Percentiles rank a stretch among this genome's conserved stretches.
Conservation (phyloP, 2,329 filamentous ascomycete species). For the Xylaria sp. region DNA sequence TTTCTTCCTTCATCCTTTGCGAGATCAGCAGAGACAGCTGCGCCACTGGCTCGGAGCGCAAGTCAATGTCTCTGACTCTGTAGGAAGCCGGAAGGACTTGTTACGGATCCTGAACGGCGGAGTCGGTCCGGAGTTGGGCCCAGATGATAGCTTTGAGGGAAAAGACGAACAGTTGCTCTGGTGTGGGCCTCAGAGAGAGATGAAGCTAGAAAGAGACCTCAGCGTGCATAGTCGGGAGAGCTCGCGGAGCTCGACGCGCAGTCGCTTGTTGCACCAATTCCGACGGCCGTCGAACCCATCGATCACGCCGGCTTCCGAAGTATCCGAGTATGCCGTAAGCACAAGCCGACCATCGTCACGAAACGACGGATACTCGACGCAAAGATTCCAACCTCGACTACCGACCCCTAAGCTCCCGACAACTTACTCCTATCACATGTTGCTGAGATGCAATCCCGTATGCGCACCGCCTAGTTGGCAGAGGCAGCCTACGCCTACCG, state of each 20-base stretch:
- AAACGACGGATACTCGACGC: constrained; percentile 15
- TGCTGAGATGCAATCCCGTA: constrained; percentile 8
- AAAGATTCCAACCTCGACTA: constrained; percentile 12
- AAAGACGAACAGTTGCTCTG: constrained; percentile 10
- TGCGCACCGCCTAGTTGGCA: not conserved
- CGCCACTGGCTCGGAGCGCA: constrained; percentile 59
- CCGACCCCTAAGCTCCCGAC: constrained; percentile 23
- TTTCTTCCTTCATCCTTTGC: constrained; percentile 55
- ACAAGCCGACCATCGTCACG: not conserved
- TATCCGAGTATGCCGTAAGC: constrained; percentile 1
- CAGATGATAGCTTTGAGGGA: constrained; percentile 28
- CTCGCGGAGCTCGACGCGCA: constrained; percentile 6
- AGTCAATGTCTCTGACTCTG: constrained; percentile 58
- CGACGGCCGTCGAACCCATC: constrained; percentile 1
- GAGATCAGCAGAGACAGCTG: constrained; percentile 50
- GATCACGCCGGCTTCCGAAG: constrained; percentile 1
- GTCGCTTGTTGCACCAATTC: constrained; percentile 14
- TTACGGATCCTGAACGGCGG: constrained; percentile 51
- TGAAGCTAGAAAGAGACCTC: constrained; percentile 6
- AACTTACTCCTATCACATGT: constrained; percentile 28
- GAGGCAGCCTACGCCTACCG: constrained; percentile 17
- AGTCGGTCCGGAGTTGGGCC: constrained; percentile 37
- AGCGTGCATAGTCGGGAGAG: constrained; percentile 13
- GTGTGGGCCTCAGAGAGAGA: not conserved
- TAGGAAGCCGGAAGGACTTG: constrained; percentile 54